These are phyloP conservation scores for Ramalina intermedia DNA, from an alignment of 495 filamentous ascomycete genomes.

Conservation along the genomic window DNA sequence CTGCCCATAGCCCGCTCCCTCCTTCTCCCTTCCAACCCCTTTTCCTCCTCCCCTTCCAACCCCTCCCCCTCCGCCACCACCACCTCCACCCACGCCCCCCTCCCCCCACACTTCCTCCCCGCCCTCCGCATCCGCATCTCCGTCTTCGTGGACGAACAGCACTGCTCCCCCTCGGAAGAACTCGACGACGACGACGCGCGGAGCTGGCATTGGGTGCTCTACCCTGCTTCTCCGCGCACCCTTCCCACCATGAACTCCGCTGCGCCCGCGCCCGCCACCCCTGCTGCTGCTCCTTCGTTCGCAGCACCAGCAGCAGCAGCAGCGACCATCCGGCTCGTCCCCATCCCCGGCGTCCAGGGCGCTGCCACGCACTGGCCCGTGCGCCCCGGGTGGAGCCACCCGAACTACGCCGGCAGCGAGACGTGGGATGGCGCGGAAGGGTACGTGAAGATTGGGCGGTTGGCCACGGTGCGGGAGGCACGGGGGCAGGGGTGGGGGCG, in stretches of 20 bases:
- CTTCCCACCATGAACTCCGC: too few species aligned
- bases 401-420: slow-evolving; percentile 75
- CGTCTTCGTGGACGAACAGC: slow-evolving; percentile 72
- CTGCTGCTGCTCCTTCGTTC: slow-evolving; percentile 33
- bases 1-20: slow-evolving; percentile 71
- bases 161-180: slow-evolving; percentile 50
- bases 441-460: slow-evolving; percentile 62
- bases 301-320: slow-evolving; percentile 26
- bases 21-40: slow-evolving; percentile 47
- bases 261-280: too few species aligned
- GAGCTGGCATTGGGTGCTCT: slow-evolving; percentile 77
- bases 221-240: slow-evolving; percentile 33
- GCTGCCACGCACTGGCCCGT: slow-evolving; percentile 36
- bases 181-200: slow-evolving; percentile 66
- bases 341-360: slow-evolving; percentile 12
- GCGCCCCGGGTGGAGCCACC: slow-evolving; percentile 56
- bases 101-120: slow-evolving; percentile 23
- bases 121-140: slow-evolving; percentile 66
- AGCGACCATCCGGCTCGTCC: slow-evolving; percentile 23
- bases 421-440: slow-evolving; percentile 52
- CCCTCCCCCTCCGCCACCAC: slow-evolving; percentile 46
- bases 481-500: slow-evolving; percentile 47
- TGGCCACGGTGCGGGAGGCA: slow-evolving; percentile 51
- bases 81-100: too few species aligned
- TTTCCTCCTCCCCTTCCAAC: slow-evolving; percentile 41